These are phyloP conservation scores for Neurospora pannonica DNA, from an alignment of 495 filamentous ascomycete species.

Conservation along the genomic window DNA sequence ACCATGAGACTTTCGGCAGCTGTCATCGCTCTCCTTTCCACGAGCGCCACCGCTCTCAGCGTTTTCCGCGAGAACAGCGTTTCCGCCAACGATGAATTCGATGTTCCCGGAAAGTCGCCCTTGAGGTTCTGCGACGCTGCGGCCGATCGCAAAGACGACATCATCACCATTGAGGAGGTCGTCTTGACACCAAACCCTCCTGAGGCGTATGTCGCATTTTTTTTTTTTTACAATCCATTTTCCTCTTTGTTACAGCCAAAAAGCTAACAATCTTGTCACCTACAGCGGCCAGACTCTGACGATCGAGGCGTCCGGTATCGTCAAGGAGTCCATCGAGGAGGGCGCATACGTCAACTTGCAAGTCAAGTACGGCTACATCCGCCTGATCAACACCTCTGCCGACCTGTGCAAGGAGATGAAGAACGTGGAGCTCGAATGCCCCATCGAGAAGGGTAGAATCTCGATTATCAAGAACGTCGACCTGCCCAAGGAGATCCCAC, in stretches of 20 bases:
- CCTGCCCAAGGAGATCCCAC: slow-evolving; percentile 79
- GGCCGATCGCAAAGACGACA: slow-evolving; percentile 44
- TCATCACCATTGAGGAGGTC: slow-evolving; percentile 68
- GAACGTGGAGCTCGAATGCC: slow-evolving; percentile 84
- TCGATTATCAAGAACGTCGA: slow-evolving; percentile 70
- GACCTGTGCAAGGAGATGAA: slow-evolving; percentile 81
- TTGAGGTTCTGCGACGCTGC: slow-evolving; percentile 57
- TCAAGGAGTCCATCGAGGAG: slow-evolving; percentile 57
- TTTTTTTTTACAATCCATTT: too few species aligned
- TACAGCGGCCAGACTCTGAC: slow-evolving; percentile 66
- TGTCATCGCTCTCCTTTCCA: slow-evolving; percentile 29
- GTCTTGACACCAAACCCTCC: slow-evolving; percentile 83
- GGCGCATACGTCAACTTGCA: slow-evolving; percentile 71
- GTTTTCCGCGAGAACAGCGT: slow-evolving; percentile 29
- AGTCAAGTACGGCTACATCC: slow-evolving; percentile 93
- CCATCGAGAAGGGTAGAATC: slow-evolving; percentile 67
- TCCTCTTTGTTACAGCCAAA: neutral
- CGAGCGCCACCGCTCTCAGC: slow-evolving; percentile 30
- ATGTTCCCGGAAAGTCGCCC: slow-evolving; percentile 68
- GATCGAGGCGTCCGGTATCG: slow-evolving; percentile 66
- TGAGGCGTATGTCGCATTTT: slow-evolving; percentile 52
- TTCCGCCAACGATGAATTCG: slow-evolving; percentile 25
- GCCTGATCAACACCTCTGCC: slow-evolving; percentile 64
- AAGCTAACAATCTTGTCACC: neutral
- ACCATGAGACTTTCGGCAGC: slow-evolving; percentile 36